Conservation (phyloP, 306 rosid species). For the Sindora glabra region DNA sequence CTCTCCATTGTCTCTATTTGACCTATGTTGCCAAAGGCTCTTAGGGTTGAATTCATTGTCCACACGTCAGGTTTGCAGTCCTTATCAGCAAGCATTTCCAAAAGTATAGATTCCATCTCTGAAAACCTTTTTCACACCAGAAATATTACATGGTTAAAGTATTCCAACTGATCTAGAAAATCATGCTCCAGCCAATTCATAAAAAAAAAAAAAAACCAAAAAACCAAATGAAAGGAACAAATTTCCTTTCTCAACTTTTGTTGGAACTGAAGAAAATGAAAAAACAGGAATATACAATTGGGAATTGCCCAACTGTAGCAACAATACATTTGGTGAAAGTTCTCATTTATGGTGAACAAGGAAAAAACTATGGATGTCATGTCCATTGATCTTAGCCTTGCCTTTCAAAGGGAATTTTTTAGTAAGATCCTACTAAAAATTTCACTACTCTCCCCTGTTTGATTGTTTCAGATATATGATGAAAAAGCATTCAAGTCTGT, state of each 20-base stretch:
- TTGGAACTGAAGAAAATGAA: background rate
- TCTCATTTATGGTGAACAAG: background rate
- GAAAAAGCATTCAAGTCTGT: slow-evolving; percentile 1
- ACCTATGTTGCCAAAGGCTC: slow-evolving; percentile 83
- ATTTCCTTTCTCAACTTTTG: background rate
- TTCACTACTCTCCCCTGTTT: background rate
- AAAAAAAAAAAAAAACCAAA: background rate
- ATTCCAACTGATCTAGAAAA: background rate
- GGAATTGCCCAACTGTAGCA: background rate
- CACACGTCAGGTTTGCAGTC: slow-evolving; percentile 78
- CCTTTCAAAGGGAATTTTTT: background rate
- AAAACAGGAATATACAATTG: background rate
- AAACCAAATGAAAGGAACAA: background rate
- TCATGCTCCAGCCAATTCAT: slow-evolving; percentile 28
- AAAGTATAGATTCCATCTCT: slow-evolving; percentile 79
- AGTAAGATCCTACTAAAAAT: background rate
- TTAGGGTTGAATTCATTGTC: slow-evolving; percentile 89
- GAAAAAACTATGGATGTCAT: background rate
- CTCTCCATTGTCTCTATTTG: slow-evolving; percentile 89
- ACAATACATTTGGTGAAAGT: background rate
- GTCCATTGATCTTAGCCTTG: background rate
- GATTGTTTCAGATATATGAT: background rate
- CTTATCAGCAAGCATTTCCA: slow-evolving; percentile 60
- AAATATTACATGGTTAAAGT: slow-evolving; percentile 20
- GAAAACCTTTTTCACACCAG: slow-evolving; percentile 50